Evolutionary conservation across 2,329 filamentous ascomycete species (phyloP), one percentile per base, ranked within the genome.

Genomic region (Botrytis squamosa): DNA sequence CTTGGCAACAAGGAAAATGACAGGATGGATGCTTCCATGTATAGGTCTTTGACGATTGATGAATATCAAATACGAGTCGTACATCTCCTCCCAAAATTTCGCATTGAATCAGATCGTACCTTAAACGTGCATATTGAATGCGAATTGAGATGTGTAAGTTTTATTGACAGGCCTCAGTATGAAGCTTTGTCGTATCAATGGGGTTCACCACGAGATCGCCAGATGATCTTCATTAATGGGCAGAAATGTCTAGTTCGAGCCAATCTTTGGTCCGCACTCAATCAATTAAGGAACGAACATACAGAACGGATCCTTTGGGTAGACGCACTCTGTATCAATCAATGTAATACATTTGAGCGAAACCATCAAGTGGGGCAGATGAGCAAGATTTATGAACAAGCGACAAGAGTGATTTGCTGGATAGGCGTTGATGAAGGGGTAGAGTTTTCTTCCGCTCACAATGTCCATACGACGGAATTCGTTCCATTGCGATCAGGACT

Each of bases 51-150:
- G 22, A 55, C 38, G 8, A 40, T n/a, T 29, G 65, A 55, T 14
- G 16, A 42, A 29, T 40, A 25, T 33, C 65, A 57, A 22, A 68
- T 22, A 68, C 49, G 49, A 68, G 65, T 68, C 25, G 65, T 68
- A 42, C n/a, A 57, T 16, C 36, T 68, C 25, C 65, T 42, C 6
- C 49, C 49, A 40, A 42, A 4, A 14, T 5, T 4, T 33, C 2
- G 9, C 22, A 68, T 16, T 12, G 25, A 42, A 57, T 16, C 49
- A 36, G 64, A n/a, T 66, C 42, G 2, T 5, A 33, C 16, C 8
- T 10, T 25, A 25, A 55, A 57, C 9, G n/a, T 55, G 9, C n/a
- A 29, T 22, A 25, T 68, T 55, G 25, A 40, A 57, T 57, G 49
- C 65, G 16, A 57, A 68, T 57, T 42, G 49, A 40, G 16, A 42